Evolutionary conservation across 192 early-diverging fungal species (phyloP).

Genomic region (Backusella mclennaniae): DNA sequence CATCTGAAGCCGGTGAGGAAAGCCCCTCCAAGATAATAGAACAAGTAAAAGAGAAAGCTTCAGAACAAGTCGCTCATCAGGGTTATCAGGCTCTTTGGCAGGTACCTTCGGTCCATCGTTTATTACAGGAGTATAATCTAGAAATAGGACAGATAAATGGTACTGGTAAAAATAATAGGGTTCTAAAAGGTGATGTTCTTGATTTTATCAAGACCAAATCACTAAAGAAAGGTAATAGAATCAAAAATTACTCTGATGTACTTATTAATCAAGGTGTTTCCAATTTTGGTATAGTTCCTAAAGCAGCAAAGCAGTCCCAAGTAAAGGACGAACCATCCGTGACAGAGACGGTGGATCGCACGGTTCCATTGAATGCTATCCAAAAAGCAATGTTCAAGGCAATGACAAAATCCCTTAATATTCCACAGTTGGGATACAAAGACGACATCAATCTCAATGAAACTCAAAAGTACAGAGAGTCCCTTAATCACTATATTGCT

Average conservation of each 20-base stretch:
- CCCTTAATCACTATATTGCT: constrained; percentile 66
- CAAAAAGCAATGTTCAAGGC: constrained; percentile 97
- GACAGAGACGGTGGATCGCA: background rate
- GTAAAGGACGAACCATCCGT: background rate
- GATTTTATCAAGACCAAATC: constrained; percentile 37
- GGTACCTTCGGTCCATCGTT: constrained; percentile 86
- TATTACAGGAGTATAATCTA: constrained; percentile 79
- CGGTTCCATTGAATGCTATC: constrained; percentile 73
- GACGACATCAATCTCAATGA: constrained; percentile 86
- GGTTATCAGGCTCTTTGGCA: constrained; percentile 47
- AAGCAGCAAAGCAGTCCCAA: background rate
- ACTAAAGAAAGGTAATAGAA: constrained; percentile 9
- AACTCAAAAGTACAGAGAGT: constrained; percentile 60
- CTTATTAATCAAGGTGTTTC: background rate
- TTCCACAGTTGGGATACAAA: constrained; percentile 94
- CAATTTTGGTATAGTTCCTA: background rate
- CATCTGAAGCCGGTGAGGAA: constrained; percentile 20
- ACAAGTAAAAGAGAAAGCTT: background rate
- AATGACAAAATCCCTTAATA: constrained; percentile 92
- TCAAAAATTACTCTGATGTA: background rate
- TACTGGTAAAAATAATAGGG: constrained; percentile 79
- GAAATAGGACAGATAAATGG: constrained; percentile 73
- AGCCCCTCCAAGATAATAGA: background rate
- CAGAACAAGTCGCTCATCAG: background rate
- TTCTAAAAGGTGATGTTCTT: constrained; percentile 90